A percentile compares a stretch with the other conserved stretches of the same genome.
Conservation (phyloP, 306 rosid species). For the Medicago ruthenica region DNA sequence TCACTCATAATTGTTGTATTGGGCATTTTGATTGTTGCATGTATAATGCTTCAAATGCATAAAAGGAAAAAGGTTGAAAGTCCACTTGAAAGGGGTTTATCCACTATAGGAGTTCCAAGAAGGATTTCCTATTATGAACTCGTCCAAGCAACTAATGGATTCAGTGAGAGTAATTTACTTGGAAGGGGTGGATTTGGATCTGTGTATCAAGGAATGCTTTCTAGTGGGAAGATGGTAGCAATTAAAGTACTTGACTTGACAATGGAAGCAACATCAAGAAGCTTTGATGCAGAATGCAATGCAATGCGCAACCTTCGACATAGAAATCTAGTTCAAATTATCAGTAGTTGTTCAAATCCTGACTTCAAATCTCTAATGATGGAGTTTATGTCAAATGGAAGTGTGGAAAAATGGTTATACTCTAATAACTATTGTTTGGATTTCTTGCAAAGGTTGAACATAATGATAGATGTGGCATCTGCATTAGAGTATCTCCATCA, state of each 20-base stretch:
- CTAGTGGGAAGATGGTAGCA: conserved; percentile 36
- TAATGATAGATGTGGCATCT: conserved; percentile 48
- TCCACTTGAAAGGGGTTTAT: not conserved
- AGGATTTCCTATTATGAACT: conserved; percentile 40
- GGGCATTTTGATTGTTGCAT: not conserved
- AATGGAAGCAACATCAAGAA: conserved; percentile 5
- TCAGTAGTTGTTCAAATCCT: conserved; percentile 33
- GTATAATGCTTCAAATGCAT: not conserved
- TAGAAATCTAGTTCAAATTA: conserved; percentile 38
- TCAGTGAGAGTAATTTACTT: conserved; percentile 34
- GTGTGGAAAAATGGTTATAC: conserved; percentile 41
- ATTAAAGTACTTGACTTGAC: conserved; percentile 40
- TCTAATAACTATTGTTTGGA: conserved; percentile 32
- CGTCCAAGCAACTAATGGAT: conserved; percentile 34
- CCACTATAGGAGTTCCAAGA: not conserved
- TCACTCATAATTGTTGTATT: not conserved
- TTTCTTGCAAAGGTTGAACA: conserved; percentile 45
- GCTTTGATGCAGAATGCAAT: conserved; percentile 41
- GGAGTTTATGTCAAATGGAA: conserved; percentile 45
- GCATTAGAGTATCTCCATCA: conserved; percentile 45
- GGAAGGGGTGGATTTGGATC: conserved; percentile 41
- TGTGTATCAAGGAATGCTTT: conserved; percentile 40
- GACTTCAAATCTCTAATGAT: conserved; percentile 37
- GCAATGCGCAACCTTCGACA: conserved; percentile 42
- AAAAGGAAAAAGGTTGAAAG: conserved; percentile 4